phyloP scores from a whole-genome alignment of 2,329 filamentous ascomycete species.

The Sporothrix curviconia region DNA sequence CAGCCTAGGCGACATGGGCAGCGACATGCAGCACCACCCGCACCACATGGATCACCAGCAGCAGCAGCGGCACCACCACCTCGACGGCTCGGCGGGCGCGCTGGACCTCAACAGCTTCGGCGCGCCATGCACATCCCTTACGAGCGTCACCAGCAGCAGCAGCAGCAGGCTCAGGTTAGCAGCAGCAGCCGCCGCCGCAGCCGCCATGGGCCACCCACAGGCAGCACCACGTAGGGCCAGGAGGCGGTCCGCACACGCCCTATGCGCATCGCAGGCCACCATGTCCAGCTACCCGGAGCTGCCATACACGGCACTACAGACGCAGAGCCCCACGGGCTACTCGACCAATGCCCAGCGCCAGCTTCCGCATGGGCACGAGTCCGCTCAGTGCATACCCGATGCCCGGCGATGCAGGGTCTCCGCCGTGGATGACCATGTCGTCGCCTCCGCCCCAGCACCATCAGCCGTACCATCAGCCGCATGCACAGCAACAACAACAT shows the following conservation, averaged over 20 bases:
- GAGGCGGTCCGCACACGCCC: slow-evolving; percentile 29
- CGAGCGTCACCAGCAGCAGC: slow-evolving; percentile 38
- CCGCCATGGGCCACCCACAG: slow-evolving; percentile 9
- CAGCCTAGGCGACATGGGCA: slow-evolving; percentile 41
- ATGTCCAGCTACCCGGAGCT: slow-evolving; percentile 53
- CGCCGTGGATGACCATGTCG: slow-evolving; percentile 57
- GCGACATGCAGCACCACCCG: slow-evolving; percentile 33
- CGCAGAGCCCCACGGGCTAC: slow-evolving; percentile 47
- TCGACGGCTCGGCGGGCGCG: slow-evolving; percentile 15
- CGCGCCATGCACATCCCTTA: slow-evolving; percentile 40
- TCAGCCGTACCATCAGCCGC: slow-evolving; percentile 36
- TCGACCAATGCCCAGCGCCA: slow-evolving; percentile 36
- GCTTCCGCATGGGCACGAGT: slow-evolving; percentile 51
- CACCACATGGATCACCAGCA: slow-evolving; percentile 35
- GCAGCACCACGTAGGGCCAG: no score
- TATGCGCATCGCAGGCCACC: slow-evolving; percentile 39
- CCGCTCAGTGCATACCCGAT: slow-evolving; percentile 55
- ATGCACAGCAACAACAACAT: background rate
- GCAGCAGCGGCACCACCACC: slow-evolving; percentile 37
- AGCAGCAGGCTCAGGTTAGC: slow-evolving; percentile 1
- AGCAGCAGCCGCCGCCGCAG: background rate
- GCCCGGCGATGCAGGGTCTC: slow-evolving; percentile 53
- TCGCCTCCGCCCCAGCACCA: slow-evolving; percentile 47
- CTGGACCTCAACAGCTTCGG: slow-evolving; percentile 51
- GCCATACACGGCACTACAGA: slow-evolving; percentile 46